These are phyloP conservation scores for Phytophthora palmivora DNA, from an alignment of 352 stramenopile genomes.

Conservation along the genomic window DNA sequence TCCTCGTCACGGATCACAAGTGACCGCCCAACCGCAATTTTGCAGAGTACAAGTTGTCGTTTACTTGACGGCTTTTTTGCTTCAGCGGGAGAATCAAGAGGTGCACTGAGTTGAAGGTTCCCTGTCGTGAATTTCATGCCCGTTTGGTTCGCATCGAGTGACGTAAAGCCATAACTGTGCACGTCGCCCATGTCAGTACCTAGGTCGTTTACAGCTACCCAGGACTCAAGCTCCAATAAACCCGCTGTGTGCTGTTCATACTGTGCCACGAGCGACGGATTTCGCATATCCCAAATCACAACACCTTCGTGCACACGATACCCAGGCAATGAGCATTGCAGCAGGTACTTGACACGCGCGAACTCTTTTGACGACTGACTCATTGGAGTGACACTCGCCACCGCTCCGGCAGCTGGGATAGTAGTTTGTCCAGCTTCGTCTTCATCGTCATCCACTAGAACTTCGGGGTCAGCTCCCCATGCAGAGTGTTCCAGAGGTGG, in stretches of 20 bases:
- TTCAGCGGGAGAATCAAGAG: slow-evolving; percentile 19
- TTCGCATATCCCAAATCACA: slow-evolving; percentile 78
- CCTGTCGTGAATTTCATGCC: slow-evolving; percentile 78
- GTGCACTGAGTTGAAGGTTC: slow-evolving; percentile 49
- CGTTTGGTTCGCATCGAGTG: slow-evolving; percentile 47
- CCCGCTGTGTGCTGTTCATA: slow-evolving; percentile 60
- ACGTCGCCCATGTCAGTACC: slow-evolving; percentile 62
- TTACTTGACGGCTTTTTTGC: slow-evolving; percentile 33
- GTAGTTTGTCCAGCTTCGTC: slow-evolving; percentile 27
- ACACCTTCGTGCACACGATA: slow-evolving; percentile 66
- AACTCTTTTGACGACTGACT: slow-evolving; percentile 61
- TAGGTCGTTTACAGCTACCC: slow-evolving; percentile 75
- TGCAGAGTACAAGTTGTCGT: slow-evolving; percentile 77
- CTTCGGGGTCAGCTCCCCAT: slow-evolving; percentile 7
- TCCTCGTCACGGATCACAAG: slow-evolving; percentile 56
- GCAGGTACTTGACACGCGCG: slow-evolving; percentile 65
- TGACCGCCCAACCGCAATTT: slow-evolving; percentile 73
- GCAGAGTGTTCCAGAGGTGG: slow-evolving; percentile 1
- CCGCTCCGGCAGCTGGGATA: slow-evolving; percentile 41
- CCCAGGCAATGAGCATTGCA: slow-evolving; percentile 66
- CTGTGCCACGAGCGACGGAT: slow-evolving; percentile 57
- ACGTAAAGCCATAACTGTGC: slow-evolving; percentile 61
- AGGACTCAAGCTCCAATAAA: slow-evolving; percentile 77
- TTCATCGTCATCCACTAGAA: slow-evolving; percentile 24
- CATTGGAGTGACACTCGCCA: slow-evolving; percentile 59